Evolutionary conservation across 2,329 filamentous ascomycete species (phyloP), one percentile per base, ranked within the genome.

Genomic region (Talaromyces rugulosus): DNA sequence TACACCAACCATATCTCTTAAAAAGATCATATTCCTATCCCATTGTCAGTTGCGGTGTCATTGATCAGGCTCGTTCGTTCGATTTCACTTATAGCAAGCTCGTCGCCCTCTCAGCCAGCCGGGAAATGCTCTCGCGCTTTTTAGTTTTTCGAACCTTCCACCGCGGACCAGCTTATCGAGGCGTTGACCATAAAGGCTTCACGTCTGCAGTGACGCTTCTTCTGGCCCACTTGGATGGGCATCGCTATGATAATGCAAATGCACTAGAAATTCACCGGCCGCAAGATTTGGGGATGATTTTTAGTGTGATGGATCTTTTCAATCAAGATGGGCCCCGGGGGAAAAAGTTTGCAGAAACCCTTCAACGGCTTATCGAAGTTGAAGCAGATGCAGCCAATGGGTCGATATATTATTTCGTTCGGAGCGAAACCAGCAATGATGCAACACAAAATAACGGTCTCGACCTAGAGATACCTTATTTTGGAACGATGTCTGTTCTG

Each of bases 1-100:
- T 67, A 2, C 67, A 69, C 33, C 68, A 68, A 40, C 68, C 68
- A 28, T 67, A 68, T 52, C n/a, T 66, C 18, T 52, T 67, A 6
- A 27, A 30, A 58, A 4, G n/a, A 36, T 31, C 23, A 0, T 16
- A 30, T 53, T 7, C 28, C 5, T 27, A 31, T 6, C n/a, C 50
- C 27, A 8, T 14, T 18, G 30, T 7, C 14, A 53, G 28, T 53
- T 16, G 4, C 5, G n/a, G 2, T n/a, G 16, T n/a, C 18, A 11
- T 5, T 1, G n/a, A 31, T 8, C 16, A 30, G 5, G 23, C 23
- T 30, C 27, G n/a, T 40, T n/a, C 28, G 16, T 12, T 50, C 11
- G 60, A 64, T 40, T 59, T 57, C 23, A 62, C 42, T 9, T 70
- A 68, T 40, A 67, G 63, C 56, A 65, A 64, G 28, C 51, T 63